Evolutionary conservation across 495 filamentous ascomycete species (phyloP).

Genomic region (Jackrogersella minutella): DNA sequence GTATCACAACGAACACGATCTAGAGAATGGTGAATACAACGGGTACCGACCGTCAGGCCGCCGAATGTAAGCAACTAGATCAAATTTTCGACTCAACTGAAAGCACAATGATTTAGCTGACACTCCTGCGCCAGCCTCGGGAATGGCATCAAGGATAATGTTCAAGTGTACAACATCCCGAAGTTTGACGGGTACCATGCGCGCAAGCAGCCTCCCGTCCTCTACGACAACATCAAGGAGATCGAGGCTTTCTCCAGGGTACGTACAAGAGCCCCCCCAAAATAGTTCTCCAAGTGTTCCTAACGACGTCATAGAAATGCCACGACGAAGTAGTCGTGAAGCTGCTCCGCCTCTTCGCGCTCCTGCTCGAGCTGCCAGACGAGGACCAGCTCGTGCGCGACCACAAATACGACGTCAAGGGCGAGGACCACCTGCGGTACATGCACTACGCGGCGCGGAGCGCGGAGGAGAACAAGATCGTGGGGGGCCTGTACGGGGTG

Average conservation of each 20-base stretch:
- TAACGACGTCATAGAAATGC: constrained; percentile 54
- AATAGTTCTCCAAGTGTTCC: no score
- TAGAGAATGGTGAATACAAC: constrained; percentile 43
- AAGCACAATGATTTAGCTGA: constrained; percentile 8
- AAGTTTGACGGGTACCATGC: constrained; percentile 58
- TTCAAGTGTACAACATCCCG: constrained; percentile 61
- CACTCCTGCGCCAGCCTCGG: constrained; percentile 42
- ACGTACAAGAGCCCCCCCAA: neutral
- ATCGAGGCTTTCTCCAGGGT: constrained; percentile 56
- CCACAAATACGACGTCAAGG: constrained; percentile 57
- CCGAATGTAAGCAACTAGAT: constrained; percentile 50
- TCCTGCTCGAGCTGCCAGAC: constrained; percentile 59
- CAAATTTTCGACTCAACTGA: neutral
- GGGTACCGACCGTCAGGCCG: constrained; percentile 56
- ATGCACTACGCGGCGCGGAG: constrained; percentile 60
- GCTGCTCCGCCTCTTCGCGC: constrained; percentile 61
- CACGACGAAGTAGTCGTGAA: constrained; percentile 59
- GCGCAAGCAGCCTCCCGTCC: constrained; percentile 50
- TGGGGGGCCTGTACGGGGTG: constrained; percentile 48
- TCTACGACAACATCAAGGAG: constrained; percentile 43
- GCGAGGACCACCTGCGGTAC: constrained; percentile 61
- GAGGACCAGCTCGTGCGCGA: constrained; percentile 58
- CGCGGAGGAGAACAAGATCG: constrained; percentile 53
- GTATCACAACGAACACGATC: constrained; percentile 45
- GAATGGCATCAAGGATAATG: constrained; percentile 58